These are phyloP conservation scores for Sporisorium sorghi DNA, from an alignment of 1,284 basidiomycete genomes.

Conservation along the genomic window DNA sequence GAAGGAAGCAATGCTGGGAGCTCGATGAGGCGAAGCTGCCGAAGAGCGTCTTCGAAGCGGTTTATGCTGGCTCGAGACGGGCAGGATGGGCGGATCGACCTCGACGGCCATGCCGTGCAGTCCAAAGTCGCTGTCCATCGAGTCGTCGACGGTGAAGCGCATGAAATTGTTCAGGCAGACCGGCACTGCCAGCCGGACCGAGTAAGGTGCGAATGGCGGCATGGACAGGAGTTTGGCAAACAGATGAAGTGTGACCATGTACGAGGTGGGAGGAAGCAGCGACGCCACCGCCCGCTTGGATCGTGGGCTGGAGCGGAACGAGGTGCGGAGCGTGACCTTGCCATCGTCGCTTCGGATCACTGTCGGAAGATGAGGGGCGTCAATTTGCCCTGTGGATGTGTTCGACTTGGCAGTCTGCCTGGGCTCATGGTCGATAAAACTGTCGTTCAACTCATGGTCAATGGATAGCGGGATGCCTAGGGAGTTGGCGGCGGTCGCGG, in stretches of 20 bases:
- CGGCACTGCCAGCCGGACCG: constrained; percentile 29
- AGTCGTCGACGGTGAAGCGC: constrained; percentile 42
- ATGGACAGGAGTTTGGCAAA: constrained; percentile 4
- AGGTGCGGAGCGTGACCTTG: constrained; percentile 6
- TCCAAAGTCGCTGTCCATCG: constrained; percentile 19
- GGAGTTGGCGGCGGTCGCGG: constrained; percentile 31
- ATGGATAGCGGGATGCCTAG: constrained; percentile 43
- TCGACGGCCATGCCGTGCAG: constrained; percentile 36
- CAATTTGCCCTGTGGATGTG: background rate
- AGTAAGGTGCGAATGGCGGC: constrained; percentile 26
- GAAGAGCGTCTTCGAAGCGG: constrained; percentile 6
- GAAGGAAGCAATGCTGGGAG: constrained; percentile 13
- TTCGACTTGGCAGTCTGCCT: background rate
- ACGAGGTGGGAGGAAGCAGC: background rate
- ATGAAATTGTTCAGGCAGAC: constrained; percentile 46
- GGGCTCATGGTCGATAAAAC: constrained; percentile 25
- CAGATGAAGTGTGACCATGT: constrained; percentile 37
- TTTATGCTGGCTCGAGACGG: constrained; percentile 11
- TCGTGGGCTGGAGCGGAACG: constrained; percentile 13
- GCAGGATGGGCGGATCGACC: constrained; percentile 39
- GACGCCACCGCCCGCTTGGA: constrained; percentile 5
- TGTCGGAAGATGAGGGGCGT: constrained; percentile 12
- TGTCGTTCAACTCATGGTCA: constrained; percentile 29
- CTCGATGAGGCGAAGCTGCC: constrained; percentile 8
- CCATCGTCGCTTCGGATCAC: constrained; percentile 16